phyloP scores from a whole-genome alignment of 2,329 filamentous ascomycete species.

The Remersonia thermophila region DNA sequence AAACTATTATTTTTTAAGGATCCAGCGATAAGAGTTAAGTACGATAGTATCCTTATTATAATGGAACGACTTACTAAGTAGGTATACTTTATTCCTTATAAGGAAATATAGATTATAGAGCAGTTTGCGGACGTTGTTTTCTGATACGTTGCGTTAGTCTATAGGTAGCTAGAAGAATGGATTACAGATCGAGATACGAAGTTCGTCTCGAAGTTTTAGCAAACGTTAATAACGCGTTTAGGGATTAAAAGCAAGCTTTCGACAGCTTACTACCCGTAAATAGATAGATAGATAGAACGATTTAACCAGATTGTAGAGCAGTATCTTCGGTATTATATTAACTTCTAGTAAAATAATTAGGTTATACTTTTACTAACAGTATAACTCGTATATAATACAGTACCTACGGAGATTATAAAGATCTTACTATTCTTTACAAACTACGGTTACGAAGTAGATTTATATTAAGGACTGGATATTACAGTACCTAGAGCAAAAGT shows the following conservation, averaged over 20 bases:
- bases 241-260: constrained; percentile 5
- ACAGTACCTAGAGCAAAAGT: constrained; percentile 3
- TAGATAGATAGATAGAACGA: constrained; percentile 8
- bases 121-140: constrained; percentile 6
- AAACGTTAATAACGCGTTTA: constrained; percentile 5
- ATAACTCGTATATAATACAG: constrained; percentile 14
- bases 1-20: constrained; percentile 5
- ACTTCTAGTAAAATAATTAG: constrained; percentile 13
- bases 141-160: neutral
- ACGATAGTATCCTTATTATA: constrained; percentile 6
- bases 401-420: constrained; percentile 6
- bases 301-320: constrained; percentile 7
- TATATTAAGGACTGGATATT: constrained; percentile 3
- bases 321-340: constrained; percentile 10
- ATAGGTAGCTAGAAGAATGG: neutral
- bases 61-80: constrained; percentile 8
- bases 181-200: constrained; percentile 9
- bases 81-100: constrained; percentile 6
- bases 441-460: constrained; percentile 8
- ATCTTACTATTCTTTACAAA: constrained; percentile 10
- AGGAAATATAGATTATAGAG: constrained; percentile 2
- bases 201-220: constrained; percentile 11
- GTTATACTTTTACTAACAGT: constrained; percentile 7
- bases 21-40: neutral
- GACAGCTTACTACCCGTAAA: constrained; percentile 6